Base-by-base conservation (phyloP, 345 rosid genomes). In the Arabis alpina region DNA sequence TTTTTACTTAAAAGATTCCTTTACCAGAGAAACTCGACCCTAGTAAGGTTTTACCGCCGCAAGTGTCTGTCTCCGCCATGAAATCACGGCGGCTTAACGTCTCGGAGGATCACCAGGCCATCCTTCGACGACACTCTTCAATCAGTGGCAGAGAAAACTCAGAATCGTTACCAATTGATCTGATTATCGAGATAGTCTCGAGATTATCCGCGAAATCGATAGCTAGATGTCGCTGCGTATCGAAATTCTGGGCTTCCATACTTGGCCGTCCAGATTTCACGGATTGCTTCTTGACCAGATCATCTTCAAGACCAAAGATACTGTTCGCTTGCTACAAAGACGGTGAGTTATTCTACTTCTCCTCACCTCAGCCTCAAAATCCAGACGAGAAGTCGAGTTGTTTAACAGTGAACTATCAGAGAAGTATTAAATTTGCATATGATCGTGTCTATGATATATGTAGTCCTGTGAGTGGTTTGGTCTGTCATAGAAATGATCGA, bases 211-310 rank as follows among this genome's bases (percentile, higher is more conserved):
- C 13, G 5, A 54, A 14, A 9, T 54, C 60, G 1, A n/a, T 30
- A n/a, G 41, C 60, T 0, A 54, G 6, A 32, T 54, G 16, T 54
- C 60, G 59, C 3, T 54, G 39, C 23, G 59, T 54, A 30, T 54
- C 59, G 11, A 54, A 54, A 23, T 15, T 3, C 12, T 54, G 60
- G 60, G 23, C 60, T 1, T 32, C 60, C 11, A 32, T 32, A n/a
- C 39, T 54, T 5, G 11, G 24, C 2, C 23, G 19, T 3, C 5
- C 23, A n/a, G 39, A 54, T 32, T 54, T 54, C 60, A 54, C 41
- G 11, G 41, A 54, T 1, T n/a, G 10, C 10, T 54, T 4, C 41
- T 1, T 54, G 24, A 34, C 24, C 24, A 32, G 10, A 28, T 34
- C 60, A 14, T 14, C 6, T 13, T 3, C 39, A 30, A 23, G 24